A percentile compares a stretch with the other conserved stretches of the same genome.
phyloP scores from a whole-genome alignment of 2,329 filamentous ascomycete species.

The Grosmannia huntii region DNA sequence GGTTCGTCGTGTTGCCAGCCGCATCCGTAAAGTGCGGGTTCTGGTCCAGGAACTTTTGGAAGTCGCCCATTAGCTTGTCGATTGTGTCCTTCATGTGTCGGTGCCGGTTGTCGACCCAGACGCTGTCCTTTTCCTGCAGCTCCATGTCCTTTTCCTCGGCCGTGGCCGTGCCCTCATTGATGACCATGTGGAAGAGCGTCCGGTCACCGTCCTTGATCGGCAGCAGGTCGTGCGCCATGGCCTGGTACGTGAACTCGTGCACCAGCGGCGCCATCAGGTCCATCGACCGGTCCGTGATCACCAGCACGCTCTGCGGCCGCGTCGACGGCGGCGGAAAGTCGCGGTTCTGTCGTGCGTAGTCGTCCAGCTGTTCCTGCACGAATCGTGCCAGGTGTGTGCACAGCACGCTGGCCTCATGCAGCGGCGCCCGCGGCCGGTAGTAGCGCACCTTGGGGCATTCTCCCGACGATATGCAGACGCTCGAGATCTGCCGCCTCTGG shows the following conservation, averaged over 20 bases:
- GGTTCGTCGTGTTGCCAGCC: slow-evolving; percentile 54
- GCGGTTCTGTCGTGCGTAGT: slow-evolving; percentile 71
- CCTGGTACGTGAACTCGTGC: slow-evolving; percentile 97
- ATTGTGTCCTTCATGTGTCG: slow-evolving; percentile 97
- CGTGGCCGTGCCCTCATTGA: slow-evolving; percentile 60
- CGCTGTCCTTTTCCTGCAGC: slow-evolving; percentile 76
- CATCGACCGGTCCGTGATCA: slow-evolving; percentile 88
- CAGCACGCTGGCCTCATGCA: slow-evolving; percentile 78
- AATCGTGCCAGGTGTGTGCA: slow-evolving; percentile 82
- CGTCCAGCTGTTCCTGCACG: slow-evolving; percentile 81
- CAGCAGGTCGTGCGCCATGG: slow-evolving; percentile 90
- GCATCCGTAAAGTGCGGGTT: slow-evolving; percentile 85
- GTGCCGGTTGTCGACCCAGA: slow-evolving; percentile 93
- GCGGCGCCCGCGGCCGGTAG: slow-evolving; percentile 61
- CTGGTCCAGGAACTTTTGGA: slow-evolving; percentile 78
- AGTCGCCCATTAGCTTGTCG: slow-evolving; percentile 83
- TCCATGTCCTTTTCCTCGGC: slow-evolving; percentile 83
- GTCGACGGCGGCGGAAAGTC: slow-evolving; percentile 72
- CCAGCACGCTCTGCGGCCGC: slow-evolving; percentile 67
- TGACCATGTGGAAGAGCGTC: slow-evolving; percentile 65
- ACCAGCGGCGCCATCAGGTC: slow-evolving; percentile 77
- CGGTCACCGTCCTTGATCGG: slow-evolving; percentile 83
- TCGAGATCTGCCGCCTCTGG: slow-evolving; percentile 48
- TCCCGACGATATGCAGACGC: slow-evolving; percentile 80
- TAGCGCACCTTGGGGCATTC: slow-evolving; percentile 92